Conservation (phyloP, 2,329 filamentous ascomycete species). For the Pestalotiopsis sp. region DNA sequence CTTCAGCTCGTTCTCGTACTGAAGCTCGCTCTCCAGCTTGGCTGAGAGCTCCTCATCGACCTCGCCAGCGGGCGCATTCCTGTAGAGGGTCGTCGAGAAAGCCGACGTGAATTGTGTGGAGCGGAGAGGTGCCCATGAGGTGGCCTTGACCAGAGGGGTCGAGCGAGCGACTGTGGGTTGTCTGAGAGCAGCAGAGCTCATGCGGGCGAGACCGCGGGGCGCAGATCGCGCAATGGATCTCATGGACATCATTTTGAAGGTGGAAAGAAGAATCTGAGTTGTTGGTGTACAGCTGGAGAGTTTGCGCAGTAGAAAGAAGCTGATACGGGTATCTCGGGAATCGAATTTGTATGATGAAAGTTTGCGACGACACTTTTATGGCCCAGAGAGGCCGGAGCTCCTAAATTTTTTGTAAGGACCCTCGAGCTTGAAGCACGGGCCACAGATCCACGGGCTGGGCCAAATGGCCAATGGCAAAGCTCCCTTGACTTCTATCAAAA, state of each 20-base stretch:
- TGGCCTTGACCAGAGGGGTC: constrained; percentile 50
- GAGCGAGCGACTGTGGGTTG: constrained; percentile 53
- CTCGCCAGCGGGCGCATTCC: constrained; percentile 46
- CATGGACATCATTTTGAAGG: constrained; percentile 68
- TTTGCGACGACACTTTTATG: constrained; percentile 5
- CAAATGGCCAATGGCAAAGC: constrained; percentile 20
- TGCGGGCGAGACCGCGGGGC: constrained; percentile 64
- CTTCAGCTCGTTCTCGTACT: constrained; percentile 82
- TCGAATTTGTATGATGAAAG: background rate
- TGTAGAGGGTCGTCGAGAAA: constrained; percentile 53
- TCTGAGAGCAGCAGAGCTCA: constrained; percentile 54
- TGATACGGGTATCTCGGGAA: constrained; percentile 20
- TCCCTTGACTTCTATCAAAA: background rate
- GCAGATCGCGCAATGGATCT: constrained; percentile 67
- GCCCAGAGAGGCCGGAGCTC: constrained; percentile 17
- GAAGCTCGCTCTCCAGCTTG: constrained; percentile 84
- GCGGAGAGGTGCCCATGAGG: constrained; percentile 42
- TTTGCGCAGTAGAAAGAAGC: constrained; percentile 9
- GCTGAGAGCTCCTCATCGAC: constrained; percentile 79
- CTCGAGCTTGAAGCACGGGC: background rate
- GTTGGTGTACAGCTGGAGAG: background rate
- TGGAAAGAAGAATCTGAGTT: background rate
- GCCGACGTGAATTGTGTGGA: constrained; percentile 44
- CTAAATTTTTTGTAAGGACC: constrained; percentile 20
- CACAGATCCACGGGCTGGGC: constrained; percentile 21